A percentile compares a stretch with the other conserved stretches of the same genome.
These are phyloP conservation scores for Myriosclerotinia scirpicola DNA, from an alignment of 2,329 filamentous ascomycete species.

Conservation along the genomic window DNA sequence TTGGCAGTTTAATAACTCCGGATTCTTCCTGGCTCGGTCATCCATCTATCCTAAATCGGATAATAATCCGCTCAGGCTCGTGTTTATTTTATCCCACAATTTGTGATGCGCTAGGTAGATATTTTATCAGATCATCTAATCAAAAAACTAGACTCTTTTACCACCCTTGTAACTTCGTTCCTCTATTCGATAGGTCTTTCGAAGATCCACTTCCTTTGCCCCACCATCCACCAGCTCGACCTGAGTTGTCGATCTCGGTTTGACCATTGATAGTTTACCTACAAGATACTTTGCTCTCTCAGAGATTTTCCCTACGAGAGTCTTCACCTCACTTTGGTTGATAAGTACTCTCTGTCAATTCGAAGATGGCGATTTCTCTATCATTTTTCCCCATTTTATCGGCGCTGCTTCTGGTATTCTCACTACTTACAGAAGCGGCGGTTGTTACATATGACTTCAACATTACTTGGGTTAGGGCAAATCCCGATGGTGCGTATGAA, in stretches of 20 bases:
- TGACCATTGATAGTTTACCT: slow-evolving; percentile 10
- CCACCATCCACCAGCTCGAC: not conserved
- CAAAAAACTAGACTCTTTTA: slow-evolving; percentile 30
- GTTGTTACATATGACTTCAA: slow-evolving; percentile 64
- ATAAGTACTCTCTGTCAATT: not conserved
- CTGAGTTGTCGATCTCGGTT: not conserved
- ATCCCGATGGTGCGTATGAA: slow-evolving; percentile 66
- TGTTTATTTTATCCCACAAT: not conserved
- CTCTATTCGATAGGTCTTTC: slow-evolving; percentile 38
- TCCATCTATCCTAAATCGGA: not conserved
- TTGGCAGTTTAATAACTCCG: not conserved
- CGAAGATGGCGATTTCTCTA: slow-evolving; percentile 47
- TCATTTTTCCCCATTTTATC: slow-evolving; percentile 45
- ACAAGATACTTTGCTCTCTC: not conserved
- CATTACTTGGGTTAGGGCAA: slow-evolving; percentile 68
- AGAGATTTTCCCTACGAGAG: not conserved
- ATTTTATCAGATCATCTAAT: slow-evolving; percentile 25
- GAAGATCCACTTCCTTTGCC: slow-evolving; percentile 20
- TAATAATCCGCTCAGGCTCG: not conserved
- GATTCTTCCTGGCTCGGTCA: not conserved
- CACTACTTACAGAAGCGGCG: slow-evolving; percentile 44
- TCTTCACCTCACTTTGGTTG: too few relatives aligned
- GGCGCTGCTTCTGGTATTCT: slow-evolving; percentile 37
- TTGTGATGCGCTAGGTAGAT: not conserved
- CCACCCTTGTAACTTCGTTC: slow-evolving; percentile 46